Evolutionary conservation across 768 basidiomycete species (phyloP).

Genomic region (Hirschioporus abietinus): DNA sequence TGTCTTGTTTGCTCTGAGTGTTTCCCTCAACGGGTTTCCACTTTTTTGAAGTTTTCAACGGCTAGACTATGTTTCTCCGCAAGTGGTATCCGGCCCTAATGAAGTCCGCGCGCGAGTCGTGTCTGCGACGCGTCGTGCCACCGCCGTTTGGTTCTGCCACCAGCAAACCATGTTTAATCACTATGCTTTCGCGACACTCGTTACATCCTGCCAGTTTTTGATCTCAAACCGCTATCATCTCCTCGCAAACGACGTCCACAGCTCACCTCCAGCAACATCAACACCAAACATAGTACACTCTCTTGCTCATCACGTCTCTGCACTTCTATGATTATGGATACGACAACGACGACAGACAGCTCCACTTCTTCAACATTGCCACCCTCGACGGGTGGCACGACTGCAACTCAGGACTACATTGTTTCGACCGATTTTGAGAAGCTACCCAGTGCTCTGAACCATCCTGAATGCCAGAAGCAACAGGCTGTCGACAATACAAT

Average conservation of each 20-base stretch:
- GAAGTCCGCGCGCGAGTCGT: too few relatives aligned
- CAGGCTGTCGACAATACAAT: background rate
- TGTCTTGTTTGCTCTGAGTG: too few relatives aligned
- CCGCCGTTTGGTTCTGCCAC: too few relatives aligned
- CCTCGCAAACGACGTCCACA: background rate
- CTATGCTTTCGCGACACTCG: too few relatives aligned
- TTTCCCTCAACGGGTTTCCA: too few relatives aligned
- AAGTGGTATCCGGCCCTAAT: too few relatives aligned
- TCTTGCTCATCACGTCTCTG: background rate
- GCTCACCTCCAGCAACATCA: background rate
- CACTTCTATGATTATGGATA: background rate
- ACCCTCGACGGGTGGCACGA: background rate
- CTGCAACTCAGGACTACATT: background rate
- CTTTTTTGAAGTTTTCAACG: too few relatives aligned
- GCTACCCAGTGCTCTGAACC: background rate
- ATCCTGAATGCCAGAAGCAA: background rate
- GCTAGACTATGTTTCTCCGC: too few relatives aligned
- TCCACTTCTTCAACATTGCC: background rate
- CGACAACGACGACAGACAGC: background rate
- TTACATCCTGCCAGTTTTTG: too few relatives aligned
- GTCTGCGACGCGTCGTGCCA: too few relatives aligned
- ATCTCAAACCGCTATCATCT: background rate
- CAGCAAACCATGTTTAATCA: too few relatives aligned
- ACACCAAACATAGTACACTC: background rate
- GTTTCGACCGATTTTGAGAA: background rate